phyloP scores from a whole-genome alignment of 148 eudicot genomes.

The Hydrangea macrophylla region DNA sequence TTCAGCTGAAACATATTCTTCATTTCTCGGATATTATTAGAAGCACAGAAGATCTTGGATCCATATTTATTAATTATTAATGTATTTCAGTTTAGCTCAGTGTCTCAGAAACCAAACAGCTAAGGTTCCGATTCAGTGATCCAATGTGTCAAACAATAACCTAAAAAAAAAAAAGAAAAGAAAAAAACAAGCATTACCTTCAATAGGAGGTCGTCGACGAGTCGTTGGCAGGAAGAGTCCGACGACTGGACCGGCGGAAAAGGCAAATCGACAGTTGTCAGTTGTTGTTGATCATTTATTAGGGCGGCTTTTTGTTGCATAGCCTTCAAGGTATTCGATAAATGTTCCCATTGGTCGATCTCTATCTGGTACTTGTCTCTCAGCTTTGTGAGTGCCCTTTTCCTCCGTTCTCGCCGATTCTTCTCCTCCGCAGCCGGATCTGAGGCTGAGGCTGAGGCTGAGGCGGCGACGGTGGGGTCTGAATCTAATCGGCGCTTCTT shows the following conservation, averaged over 20 bases:
- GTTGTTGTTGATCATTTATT: constrained; percentile 5
- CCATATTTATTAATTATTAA: background rate
- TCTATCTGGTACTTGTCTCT: constrained; percentile 51
- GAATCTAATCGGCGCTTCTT: constrained; percentile 30
- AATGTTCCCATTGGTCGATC: constrained; percentile 57
- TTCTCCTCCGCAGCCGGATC: constrained; percentile 47
- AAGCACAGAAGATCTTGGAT: background rate
- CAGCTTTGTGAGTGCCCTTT: constrained; percentile 35
- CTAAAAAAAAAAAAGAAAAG: background rate
- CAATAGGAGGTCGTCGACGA: constrained; percentile 30
- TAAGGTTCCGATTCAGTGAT: background rate
- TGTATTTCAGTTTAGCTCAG: background rate
- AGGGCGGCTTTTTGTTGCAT: constrained; percentile 29
- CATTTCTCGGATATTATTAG: background rate
- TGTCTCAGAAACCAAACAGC: background rate
- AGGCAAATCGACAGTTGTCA: constrained; percentile 1
- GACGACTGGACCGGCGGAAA: constrained; percentile 8
- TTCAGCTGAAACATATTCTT: background rate
- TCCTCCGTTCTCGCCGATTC: constrained; percentile 38
- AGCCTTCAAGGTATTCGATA: constrained; percentile 56
- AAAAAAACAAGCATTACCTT: constrained; percentile 18
- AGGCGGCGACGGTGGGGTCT: constrained; percentile 17
- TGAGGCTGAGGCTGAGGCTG: constrained; percentile 47
- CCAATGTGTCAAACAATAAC: background rate
- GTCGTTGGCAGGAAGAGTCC: constrained; percentile 9